These are phyloP conservation scores for Corylus americana DNA, from an alignment of 306 rosid species.

Conservation along the genomic window DNA sequence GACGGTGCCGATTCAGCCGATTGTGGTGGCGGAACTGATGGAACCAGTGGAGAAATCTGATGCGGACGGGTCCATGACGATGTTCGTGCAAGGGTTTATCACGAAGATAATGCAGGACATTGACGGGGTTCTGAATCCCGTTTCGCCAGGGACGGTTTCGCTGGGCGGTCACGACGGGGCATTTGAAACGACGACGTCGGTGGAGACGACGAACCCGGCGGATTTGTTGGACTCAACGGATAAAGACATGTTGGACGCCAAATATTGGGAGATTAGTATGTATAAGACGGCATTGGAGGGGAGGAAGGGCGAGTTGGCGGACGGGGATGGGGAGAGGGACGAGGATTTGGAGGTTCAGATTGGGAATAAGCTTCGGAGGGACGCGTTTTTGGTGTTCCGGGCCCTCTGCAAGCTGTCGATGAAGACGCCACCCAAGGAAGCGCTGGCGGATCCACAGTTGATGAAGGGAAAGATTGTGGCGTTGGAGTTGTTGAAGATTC, in stretches of 20 bases:
- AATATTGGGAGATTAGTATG: constrained; percentile 99
- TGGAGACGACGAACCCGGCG: constrained; percentile 92
- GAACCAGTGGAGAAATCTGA: constrained; percentile 79
- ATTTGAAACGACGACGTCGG: constrained; percentile 77
- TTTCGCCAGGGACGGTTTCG: constrained; percentile 57
- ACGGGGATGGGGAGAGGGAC: constrained; percentile 88
- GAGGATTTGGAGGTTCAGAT: constrained; percentile 99
- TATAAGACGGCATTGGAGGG: constrained; percentile 98
- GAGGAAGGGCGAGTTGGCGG: constrained; percentile 87
- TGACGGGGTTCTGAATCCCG: constrained; percentile 89
- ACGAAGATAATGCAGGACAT: constrained; percentile 95
- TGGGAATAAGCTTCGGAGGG: constrained; percentile 93
- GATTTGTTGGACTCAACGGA: constrained; percentile 97
- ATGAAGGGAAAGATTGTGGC: constrained; percentile 99
- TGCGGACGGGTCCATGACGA: constrained; percentile 67
- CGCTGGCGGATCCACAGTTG: constrained; percentile 73
- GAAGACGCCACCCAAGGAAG: constrained; percentile 98
- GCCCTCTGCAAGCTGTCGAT: constrained; percentile 96
- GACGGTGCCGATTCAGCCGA: constrained; percentile 90
- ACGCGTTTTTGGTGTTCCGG: constrained; percentile 92
- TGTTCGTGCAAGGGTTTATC: constrained; percentile 95
- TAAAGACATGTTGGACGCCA: constrained; percentile 98
- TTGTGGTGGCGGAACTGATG: constrained; percentile 96
- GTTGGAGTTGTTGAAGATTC: constrained; percentile 86
- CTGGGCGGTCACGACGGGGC: constrained; percentile 92